Conservation (phyloP, 768 basidiomycete species). For the Calocybe indica region DNA sequence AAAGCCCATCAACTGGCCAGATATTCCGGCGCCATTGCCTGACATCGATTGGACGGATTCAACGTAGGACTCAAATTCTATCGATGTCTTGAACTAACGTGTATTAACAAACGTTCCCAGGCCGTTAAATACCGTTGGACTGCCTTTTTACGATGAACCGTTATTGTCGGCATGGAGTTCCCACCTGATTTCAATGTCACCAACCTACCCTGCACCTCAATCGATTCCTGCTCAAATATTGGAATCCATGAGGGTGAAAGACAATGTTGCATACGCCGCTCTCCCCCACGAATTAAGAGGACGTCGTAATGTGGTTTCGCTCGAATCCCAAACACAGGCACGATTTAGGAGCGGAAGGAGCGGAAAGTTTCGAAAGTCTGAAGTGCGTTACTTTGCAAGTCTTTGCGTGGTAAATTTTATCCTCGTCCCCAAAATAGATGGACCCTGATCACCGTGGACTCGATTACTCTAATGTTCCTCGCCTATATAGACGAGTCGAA, state of each 20-base stretch:
- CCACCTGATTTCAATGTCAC: conserved; percentile 29
- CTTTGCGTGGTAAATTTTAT: background rate
- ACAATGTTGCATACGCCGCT: conserved; percentile 85
- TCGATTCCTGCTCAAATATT: conserved; percentile 80
- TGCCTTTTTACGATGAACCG: conserved; percentile 73
- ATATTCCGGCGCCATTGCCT: conserved; percentile 60
- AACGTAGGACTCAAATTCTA: conserved; percentile 47
- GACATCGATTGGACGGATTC: conserved; percentile 76
- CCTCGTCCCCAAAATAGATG: conserved; percentile 23
- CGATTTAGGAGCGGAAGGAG: conserved; percentile 91
- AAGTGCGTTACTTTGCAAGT: conserved; percentile 26
- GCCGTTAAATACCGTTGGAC: conserved; percentile 82
- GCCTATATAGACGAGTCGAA: conserved; percentile 85
- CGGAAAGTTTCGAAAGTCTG: conserved; percentile 50
- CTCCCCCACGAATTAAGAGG: conserved; percentile 84
- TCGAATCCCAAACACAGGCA: conserved; percentile 48
- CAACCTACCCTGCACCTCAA: conserved; percentile 59
- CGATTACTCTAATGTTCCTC: conserved; percentile 60
- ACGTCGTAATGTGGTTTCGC: conserved; percentile 68
- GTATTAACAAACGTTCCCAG: conserved; percentile 28
- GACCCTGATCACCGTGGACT: conserved; percentile 49
- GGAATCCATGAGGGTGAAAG: conserved; percentile 76
- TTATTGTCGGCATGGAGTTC: conserved; percentile 73
- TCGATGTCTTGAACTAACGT: background rate
- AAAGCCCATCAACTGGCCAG: conserved; percentile 80